These are phyloP conservation scores for Avena insularis DNA, from an alignment of 176 grass and related monocot species.

Conservation along the genomic window DNA sequence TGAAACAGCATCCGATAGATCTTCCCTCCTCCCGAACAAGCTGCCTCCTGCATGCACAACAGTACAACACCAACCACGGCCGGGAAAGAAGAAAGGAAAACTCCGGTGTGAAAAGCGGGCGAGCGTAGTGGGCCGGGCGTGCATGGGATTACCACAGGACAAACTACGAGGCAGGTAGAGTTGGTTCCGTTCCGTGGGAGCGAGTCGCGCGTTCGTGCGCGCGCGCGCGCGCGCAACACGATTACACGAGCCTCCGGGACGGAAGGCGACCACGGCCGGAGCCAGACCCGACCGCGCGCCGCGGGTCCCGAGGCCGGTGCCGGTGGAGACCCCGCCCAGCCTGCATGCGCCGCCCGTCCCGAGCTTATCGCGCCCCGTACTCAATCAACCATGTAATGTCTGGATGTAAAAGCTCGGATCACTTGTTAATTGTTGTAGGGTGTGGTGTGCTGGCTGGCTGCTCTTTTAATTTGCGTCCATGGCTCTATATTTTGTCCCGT, in stretches of 20 bases:
- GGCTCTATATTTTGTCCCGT: constrained; percentile 50
- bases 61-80: constrained; percentile 11
- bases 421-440: background rate
- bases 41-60: constrained; percentile 1
- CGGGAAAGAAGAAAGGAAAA: background rate
- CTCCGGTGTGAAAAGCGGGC: constrained; percentile 46
- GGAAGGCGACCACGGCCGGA: constrained; percentile 36
- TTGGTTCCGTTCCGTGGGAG: background rate
- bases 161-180: constrained; percentile 36
- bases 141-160: constrained; percentile 23
- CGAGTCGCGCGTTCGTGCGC: constrained; percentile 2
- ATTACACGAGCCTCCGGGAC: constrained; percentile 25
- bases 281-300: constrained; percentile 51
- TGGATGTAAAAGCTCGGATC: constrained; percentile 27
- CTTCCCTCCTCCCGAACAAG: constrained; percentile 9
- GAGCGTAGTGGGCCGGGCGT: background rate
- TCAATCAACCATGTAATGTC: constrained; percentile 43
- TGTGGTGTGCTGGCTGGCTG: background rate
- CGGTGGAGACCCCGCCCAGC: constrained; percentile 48
- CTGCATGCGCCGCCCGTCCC: constrained; percentile 40
- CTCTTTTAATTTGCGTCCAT: constrained; percentile 18
- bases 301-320: constrained; percentile 55
- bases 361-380: constrained; percentile 13
- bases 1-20: background rate
- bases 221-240: too few species aligned